Base-by-base conservation (phyloP, 805 yeast species). In the Saccharomycopsis fibuligera region DNA sequence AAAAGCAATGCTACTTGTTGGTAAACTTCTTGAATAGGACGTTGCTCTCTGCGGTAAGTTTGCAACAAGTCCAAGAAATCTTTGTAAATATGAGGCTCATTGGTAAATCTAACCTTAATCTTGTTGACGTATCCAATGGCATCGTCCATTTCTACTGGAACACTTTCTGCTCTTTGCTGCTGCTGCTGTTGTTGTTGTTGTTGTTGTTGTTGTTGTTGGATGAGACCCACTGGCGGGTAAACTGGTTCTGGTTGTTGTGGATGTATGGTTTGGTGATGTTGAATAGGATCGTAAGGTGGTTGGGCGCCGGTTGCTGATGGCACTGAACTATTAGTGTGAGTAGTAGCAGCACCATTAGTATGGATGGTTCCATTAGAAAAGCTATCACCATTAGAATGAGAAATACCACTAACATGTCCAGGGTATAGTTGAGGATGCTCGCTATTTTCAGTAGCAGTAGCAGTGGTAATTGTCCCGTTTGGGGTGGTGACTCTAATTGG, bases 401-500 rank as follows among this genome's bases (percentile, higher is more conserved):
- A n/a, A n/a, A n/a, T n/a, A n/a, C n/a, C n/a, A n/a, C n/a, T n/a
- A n/a, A n/a, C n/a, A n/a, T n/a, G n/a, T n/a, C n/a, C n/a, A n/a
- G n/a, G n/a, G n/a, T n/a, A n/a, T n/a, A n/a, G n/a, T n/a, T n/a
- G n/a, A n/a, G n/a, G n/a, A n/a, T n/a, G n/a, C n/a, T n/a, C n/a
- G n/a, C n/a, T n/a, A n/a, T n/a, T n/a, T n/a, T 27, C 12, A 38
- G 42, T 12, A 16, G 10, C 45, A 25, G 24, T 17, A 23, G 21
- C 38, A 10, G 35, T 42, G 31, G 49, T 44, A 39, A 90, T 81
- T 16, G 93, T 83, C 2, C 98, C 98, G 68, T 86, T 77, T 2
- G 99, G 99, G 0, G 99, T 93, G 2, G 96, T 88, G 14, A 93
- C 98, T 51, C 89, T 77, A 54, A 93, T 89, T 19, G 96, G 95